phyloP scores from a whole-genome alignment of 352 stramenopile species.

The Plasmopara muralis region DNA sequence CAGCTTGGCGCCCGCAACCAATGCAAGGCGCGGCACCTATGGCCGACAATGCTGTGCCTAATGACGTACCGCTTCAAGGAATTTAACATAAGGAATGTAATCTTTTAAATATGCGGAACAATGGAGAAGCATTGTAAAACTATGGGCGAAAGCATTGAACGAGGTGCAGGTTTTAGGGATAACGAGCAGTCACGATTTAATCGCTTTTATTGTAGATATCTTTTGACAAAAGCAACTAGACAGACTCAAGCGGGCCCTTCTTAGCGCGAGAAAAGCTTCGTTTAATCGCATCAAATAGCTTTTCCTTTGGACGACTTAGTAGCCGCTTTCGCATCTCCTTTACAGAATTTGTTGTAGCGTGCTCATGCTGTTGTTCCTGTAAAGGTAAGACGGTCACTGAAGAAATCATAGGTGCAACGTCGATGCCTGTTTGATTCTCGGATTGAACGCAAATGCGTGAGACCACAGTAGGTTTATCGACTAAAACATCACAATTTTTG shows the following conservation, averaged over 20 bases:
- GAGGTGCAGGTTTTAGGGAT: slow-evolving; percentile 2
- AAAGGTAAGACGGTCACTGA: neutral
- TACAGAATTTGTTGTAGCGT: slow-evolving; percentile 3
- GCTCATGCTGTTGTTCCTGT: slow-evolving; percentile 10
- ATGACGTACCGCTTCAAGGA: slow-evolving; percentile 66
- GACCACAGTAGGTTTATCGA: slow-evolving; percentile 8
- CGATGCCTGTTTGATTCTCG: slow-evolving; percentile 13
- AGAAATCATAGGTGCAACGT: neutral
- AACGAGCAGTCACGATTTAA: neutral
- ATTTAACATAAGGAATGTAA: slow-evolving; percentile 40
- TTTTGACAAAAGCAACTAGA: slow-evolving; percentile 1
- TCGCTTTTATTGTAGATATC: neutral
- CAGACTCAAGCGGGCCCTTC: slow-evolving; percentile 16
- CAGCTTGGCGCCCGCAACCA: slow-evolving; percentile 68
- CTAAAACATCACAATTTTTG: slow-evolving; percentile 6
- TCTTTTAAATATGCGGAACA: slow-evolving; percentile 1
- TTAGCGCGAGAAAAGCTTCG: slow-evolving; percentile 34
- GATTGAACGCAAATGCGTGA: slow-evolving; percentile 16
- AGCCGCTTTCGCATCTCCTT: slow-evolving; percentile 15
- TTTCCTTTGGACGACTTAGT: slow-evolving; percentile 59
- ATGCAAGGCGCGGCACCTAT: slow-evolving; percentile 29
- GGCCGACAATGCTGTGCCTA: slow-evolving; percentile 33
- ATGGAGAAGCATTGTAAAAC: neutral
- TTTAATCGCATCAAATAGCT: slow-evolving; percentile 54
- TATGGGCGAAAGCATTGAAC: neutral